Base-by-base conservation (phyloP, 768 basidiomycete species). In the Serendipita indica region DNA sequence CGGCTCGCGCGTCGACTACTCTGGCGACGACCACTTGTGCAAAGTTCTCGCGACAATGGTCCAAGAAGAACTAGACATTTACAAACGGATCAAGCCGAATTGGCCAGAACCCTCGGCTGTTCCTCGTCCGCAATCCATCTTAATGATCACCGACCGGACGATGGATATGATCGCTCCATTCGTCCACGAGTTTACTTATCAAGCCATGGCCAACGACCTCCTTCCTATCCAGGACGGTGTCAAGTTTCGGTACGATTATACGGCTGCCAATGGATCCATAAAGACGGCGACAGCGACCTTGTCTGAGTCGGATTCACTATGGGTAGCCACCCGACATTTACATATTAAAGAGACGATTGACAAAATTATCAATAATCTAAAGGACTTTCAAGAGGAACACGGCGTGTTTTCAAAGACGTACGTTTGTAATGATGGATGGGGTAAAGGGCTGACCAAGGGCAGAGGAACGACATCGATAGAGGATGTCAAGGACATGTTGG, bases 401-500 rank as follows among this genome's bases (percentile, higher is more conserved):
- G 90, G 90, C 1, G 93, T 90, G 0, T 96, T 96, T 71, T 27
- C 30, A 16, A 85, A 87, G 65, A 89, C 90, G 86, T 90, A 65
- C 58, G 79, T 67, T 18, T n/a, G n/a, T n/a, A n/a, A n/a, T n/a
- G n/a, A n/a, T n/a, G n/a, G n/a, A n/a, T n/a, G n/a, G n/a, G n/a
- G n/a, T n/a, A 1, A 6, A 3, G 20, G n/a, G 20, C 49, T 54
- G 7, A 54, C 54, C 60, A 25, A 59, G 84, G 86, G 27, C 81
- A 89, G 64, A 25, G 83, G 85, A 41, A 88, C 86, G 6, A 86
- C 88, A 46, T 92, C 81, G 65, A 69, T 99, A 46, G 94, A 92
- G 66, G 94, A 97, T 71, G 93, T 99, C 89, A 97, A 96, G 70
- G 96, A 99, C 66, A 96, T 98, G 94, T 75, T 99, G 33, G 96